Base-by-base conservation (phyloP, 2,329 filamentous ascomycete genomes). In the Madurella fahalii region DNA sequence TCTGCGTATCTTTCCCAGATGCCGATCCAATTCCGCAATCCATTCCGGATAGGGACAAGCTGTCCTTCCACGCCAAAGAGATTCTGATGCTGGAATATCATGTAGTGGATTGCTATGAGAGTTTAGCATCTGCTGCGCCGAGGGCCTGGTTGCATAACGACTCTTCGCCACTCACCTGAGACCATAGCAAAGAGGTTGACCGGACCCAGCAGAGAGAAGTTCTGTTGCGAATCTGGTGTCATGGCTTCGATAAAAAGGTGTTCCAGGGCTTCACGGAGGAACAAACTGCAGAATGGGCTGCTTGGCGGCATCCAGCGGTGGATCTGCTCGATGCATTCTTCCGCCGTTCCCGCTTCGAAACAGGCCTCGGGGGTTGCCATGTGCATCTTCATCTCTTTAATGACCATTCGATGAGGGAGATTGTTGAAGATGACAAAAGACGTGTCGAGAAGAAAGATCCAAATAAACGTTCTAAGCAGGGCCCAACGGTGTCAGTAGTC, bases 341-440 rank as follows among this genome's bases (percentile, higher is more conserved):
- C 64, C 4, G 67, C 63, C 0, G 67, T 66, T 1, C 48, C 11
- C 2, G 71, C 71, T 54, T 73, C 69, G 53, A 73, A 73, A 54
- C 70, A 72, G 2, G 64, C 56, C 57, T 72, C 71, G 0, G 70
- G 65, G 12, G 59, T 61, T 9, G 68, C 68, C 60, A 69, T 61
- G 43, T 68, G 63, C 60, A 71, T 70, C 32, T 63, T 69, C 68
- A 72, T 69, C 54, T 73, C 71, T 48, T 68, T 68, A 41, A 72
- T 67, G 0, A 71, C 67, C 65, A 73, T 69, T 12, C 71, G 63
- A n/a, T 70, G 71, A 1, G 71, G 71, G 0, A 69, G 54, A 39
- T 74, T 74, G 61, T 73, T 72, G 60, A 73, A 73, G 12, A 72
- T 72, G 30, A 71, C 66, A 50, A 73, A 74, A 0, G 69, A 69